phyloP scores from a whole-genome alignment of 2,329 filamentous ascomycete genomes.

The Fusarium oligoseptatum region DNA sequence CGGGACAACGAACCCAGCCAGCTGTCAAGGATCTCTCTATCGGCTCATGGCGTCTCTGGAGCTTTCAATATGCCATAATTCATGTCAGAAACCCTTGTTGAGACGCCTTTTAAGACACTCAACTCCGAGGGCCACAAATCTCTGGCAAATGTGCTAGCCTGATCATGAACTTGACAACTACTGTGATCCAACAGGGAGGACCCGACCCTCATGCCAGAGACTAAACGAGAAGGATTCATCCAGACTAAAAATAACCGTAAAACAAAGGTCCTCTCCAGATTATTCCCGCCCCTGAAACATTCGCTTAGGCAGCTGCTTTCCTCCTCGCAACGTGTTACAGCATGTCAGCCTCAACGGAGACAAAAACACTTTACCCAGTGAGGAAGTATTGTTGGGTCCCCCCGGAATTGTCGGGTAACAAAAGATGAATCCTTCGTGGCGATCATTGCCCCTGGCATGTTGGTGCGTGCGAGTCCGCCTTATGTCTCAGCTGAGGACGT shows the following conservation, averaged over 20 bases:
- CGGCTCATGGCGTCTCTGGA: too few relatives aligned
- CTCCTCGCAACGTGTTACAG: not conserved
- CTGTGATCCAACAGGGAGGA: not conserved
- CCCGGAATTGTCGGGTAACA: not conserved
- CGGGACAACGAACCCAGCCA: too few relatives aligned
- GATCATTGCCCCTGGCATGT: not conserved
- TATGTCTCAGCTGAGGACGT: not conserved
- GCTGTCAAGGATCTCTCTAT: not conserved
- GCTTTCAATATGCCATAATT: too few relatives aligned
- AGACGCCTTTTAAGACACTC: too few relatives aligned
- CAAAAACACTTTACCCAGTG: not conserved
- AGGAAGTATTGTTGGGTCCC: not conserved
- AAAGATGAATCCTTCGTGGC: not conserved
- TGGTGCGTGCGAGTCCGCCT: not conserved
- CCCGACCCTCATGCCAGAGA: not conserved
- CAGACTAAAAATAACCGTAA: not conserved
- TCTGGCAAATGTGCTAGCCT: not conserved
- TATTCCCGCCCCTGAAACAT: not conserved
- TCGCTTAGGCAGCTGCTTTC: not conserved
- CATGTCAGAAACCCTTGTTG: too few relatives aligned
- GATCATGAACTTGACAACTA: not conserved
- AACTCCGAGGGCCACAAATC: not conserved
- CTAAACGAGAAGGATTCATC: not conserved
- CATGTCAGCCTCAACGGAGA: not conserved
- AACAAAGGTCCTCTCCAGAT: not conserved